Evolutionary conservation across 1,284 basidiomycete species (phyloP).

Genomic region (Peniophora sp.): DNA sequence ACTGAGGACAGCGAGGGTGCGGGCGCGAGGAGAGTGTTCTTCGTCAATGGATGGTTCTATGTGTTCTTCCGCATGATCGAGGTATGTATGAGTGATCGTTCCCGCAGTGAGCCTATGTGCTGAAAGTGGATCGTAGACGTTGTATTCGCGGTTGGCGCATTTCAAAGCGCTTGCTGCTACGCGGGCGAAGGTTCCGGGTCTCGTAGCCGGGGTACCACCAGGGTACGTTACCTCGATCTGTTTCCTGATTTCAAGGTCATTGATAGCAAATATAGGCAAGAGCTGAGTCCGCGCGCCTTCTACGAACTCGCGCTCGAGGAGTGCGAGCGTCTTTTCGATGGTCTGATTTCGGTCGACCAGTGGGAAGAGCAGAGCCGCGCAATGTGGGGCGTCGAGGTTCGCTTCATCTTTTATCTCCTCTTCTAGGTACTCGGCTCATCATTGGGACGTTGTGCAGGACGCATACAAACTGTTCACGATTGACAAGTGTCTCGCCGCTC

Average conservation of each 20-base stretch:
- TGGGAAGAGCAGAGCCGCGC: conserved; percentile 90
- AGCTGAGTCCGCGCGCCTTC: conserved; percentile 24
- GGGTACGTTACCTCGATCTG: no score
- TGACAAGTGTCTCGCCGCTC: conserved; percentile 86
- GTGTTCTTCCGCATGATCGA: conserved; percentile 78
- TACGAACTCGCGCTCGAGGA: conserved; percentile 84
- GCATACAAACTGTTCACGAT: conserved; percentile 86
- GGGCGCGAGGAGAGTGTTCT: conserved; percentile 53
- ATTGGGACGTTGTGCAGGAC: conserved; percentile 31
- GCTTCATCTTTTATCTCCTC: conserved; percentile 5
- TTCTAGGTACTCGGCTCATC: background rate
- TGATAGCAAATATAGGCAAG: no score
- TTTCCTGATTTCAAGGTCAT: no score
- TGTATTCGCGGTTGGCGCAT: conserved; percentile 78
- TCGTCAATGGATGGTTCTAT: conserved; percentile 88
- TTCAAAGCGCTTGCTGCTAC: conserved; percentile 62
- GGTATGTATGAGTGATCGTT: conserved; percentile 31
- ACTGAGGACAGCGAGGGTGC: conserved; percentile 15
- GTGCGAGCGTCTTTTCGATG: conserved; percentile 88
- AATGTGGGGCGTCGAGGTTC: conserved; percentile 84
- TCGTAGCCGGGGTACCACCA: background rate
- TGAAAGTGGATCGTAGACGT: background rate
- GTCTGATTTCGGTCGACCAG: conserved; percentile 77
- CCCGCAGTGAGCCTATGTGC: background rate
- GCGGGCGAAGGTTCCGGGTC: background rate